Base-by-base conservation (phyloP, 176 grass and related monocot species). In the Rhipidocladum racemiflorum region DNA sequence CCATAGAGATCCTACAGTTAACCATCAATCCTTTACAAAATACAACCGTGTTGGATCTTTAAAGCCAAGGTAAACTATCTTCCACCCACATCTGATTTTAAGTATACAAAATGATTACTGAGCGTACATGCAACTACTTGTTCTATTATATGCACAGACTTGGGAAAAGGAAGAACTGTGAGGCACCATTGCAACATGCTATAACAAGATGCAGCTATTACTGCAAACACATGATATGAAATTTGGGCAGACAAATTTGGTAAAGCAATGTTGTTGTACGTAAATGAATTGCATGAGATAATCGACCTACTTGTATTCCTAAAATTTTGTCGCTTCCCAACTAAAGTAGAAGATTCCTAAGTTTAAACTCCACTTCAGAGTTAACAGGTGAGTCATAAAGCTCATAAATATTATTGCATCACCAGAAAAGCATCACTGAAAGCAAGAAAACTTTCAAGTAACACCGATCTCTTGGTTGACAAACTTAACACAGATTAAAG, bases 61-160 rank as follows among this genome's bases (percentile, higher is more conserved):
- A n/a, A n/a, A n/a, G n/a, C n/a, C n/a, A n/a, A n/a, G n/a, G n/a
- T n/a, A n/a, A n/a, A n/a, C n/a, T n/a, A n/a, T n/a, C n/a, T n/a
- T n/a, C n/a, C n/a, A n/a, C n/a, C n/a, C n/a, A n/a, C n/a, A n/a
- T n/a, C n/a, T n/a, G n/a, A n/a, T n/a, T n/a, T n/a, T n/a, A n/a
- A n/a, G n/a, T n/a, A n/a, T n/a, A n/a, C n/a, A n/a, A n/a, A n/a
- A n/a, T n/a, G n/a, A n/a, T n/a, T n/a, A n/a, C n/a, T n/a, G n/a
- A n/a, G n/a, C n/a, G n/a, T n/a, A n/a, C n/a, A n/a, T n/a, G n/a
- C n/a, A n/a, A n/a, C n/a, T n/a, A n/a, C n/a, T n/a, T n/a, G n/a
- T n/a, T n/a, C n/a, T n/a, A n/a, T 99, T 99, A 55, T 99, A 99
- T 46, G 89, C 96, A 65, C 96, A 99, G 35, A 99, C 83, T 92